Evolutionary conservation across 345 rosid species (phyloP).

Genomic region (Camelina laxa): DNA sequence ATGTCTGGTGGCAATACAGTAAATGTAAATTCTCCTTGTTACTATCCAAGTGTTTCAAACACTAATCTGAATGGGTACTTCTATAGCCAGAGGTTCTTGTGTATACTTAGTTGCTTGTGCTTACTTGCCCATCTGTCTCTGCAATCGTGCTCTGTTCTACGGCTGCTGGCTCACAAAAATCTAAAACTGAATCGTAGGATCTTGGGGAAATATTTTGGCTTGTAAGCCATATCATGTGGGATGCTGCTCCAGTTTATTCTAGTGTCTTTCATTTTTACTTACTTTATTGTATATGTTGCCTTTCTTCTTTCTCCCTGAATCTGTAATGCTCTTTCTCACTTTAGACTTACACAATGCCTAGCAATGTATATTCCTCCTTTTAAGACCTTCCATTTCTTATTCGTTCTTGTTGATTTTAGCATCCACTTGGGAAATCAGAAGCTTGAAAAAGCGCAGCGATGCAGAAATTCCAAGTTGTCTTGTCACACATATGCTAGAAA

Average conservation of each 20-base stretch:
- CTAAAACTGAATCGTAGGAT: slow-evolving; percentile 15
- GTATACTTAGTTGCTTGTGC: slow-evolving; percentile 11
- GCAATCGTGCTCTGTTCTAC: slow-evolving; percentile 18
- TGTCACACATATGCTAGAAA: slow-evolving; percentile 86
- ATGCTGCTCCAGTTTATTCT: slow-evolving; percentile 26
- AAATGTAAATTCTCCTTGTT: slow-evolving; percentile 1
- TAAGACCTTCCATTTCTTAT: slow-evolving; percentile 26
- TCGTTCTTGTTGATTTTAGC: slow-evolving; percentile 56
- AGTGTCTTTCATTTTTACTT: slow-evolving; percentile 7
- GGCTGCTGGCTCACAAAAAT: slow-evolving; percentile 26
- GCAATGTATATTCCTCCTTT: neutral
- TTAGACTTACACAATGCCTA: slow-evolving; percentile 16
- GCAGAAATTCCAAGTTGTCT: slow-evolving; percentile 65
- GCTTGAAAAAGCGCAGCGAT: slow-evolving; percentile 63
- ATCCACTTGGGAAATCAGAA: slow-evolving; percentile 92
- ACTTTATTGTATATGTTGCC: slow-evolving; percentile 16
- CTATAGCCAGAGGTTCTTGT: slow-evolving; percentile 24
- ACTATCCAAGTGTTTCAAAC: slow-evolving; percentile 18
- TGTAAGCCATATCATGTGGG: slow-evolving; percentile 16
- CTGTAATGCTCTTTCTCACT: slow-evolving; percentile 18
- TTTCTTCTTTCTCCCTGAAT: slow-evolving; percentile 29
- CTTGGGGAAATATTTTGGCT: neutral
- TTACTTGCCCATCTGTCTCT: slow-evolving; percentile 19
- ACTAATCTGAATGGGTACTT: slow-evolving; percentile 15
- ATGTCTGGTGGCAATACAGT: slow-evolving; percentile 23